Conservation (phyloP, 129 eudicot species). For the Logfia minima region DNA sequence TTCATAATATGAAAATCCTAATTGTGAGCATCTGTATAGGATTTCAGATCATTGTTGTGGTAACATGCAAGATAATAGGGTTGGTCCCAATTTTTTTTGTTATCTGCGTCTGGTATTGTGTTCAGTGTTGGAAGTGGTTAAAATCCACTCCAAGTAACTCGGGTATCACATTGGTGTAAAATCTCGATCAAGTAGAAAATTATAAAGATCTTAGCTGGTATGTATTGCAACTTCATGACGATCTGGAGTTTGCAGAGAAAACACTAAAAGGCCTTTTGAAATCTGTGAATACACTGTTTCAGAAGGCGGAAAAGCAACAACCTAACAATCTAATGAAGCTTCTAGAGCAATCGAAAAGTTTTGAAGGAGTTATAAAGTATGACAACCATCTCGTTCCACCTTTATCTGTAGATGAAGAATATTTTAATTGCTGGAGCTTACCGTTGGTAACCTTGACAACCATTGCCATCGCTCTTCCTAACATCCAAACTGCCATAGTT, state of each 20-base stretch:
- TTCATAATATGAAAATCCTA: not conserved
- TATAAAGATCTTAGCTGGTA: not conserved
- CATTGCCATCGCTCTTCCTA: slow-evolving; percentile 6
- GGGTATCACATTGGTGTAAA: not conserved
- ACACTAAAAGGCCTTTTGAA: not conserved
- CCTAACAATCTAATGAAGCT: not conserved
- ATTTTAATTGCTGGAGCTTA: slow-evolving; percentile 3
- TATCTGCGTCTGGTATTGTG: not conserved
- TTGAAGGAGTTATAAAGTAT: slow-evolving; percentile 16
- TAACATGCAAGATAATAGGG: not conserved
- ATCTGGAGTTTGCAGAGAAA: slow-evolving; percentile 3
- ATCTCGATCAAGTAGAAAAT: not conserved
- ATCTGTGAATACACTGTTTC: not conserved
- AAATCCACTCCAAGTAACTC: not conserved
- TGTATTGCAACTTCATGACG: not conserved
- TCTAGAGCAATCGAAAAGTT: not conserved
- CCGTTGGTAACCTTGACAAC: slow-evolving; percentile 10
- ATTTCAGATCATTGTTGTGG: not conserved
- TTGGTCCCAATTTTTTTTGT: not conserved
- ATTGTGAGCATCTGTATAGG: not conserved
- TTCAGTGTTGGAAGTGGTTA: not conserved
- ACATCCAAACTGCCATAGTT: not conserved
- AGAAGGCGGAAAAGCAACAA: slow-evolving; percentile 2
- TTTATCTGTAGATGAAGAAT: not conserved
- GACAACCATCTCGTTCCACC: not conserved